Percentiles rank a stretch among this genome's conserved stretches.
phyloP scores from a whole-genome alignment of 2,329 filamentous ascomycete species.

The Bipolaris gigantea region DNA sequence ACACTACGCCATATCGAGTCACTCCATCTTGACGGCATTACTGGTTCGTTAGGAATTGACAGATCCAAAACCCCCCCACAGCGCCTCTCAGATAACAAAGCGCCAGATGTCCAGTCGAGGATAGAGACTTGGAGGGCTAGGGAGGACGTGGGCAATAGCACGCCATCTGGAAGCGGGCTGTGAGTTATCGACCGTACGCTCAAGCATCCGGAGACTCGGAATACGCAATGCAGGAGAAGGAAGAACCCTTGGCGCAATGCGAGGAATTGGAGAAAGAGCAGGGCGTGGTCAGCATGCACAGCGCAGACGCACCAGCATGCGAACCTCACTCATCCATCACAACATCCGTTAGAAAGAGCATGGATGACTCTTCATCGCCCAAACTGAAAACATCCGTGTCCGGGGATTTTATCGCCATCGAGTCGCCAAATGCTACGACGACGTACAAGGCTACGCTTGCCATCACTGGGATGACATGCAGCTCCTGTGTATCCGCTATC shows the following conservation, averaged over 20 bases:
- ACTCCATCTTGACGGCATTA: constrained; percentile 47
- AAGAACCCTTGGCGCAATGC: constrained; percentile 40
- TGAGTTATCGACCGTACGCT: constrained; percentile 33
- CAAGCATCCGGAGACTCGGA: constrained; percentile 12
- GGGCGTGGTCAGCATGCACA: constrained; percentile 27
- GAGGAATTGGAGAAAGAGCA: constrained; percentile 39
- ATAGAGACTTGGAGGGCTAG: constrained; percentile 10
- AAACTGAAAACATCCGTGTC: constrained; percentile 14
- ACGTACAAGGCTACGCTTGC: constrained; percentile 48
- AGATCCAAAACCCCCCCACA: constrained; percentile 64
- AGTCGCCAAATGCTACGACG: constrained; percentile 3
- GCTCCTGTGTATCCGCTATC: constrained; percentile 58
- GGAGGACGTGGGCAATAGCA: constrained; percentile 34
- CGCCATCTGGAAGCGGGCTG: constrained; percentile 41
- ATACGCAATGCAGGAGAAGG: constrained; percentile 35
- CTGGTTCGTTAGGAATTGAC: constrained; percentile 55
- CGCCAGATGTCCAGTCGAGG: constrained; percentile 19
- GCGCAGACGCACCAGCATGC: constrained; percentile 7
- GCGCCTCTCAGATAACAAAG: constrained; percentile 44
- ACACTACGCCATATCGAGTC: constrained; percentile 54
- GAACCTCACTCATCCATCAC: constrained; percentile 22
- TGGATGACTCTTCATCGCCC: constrained; percentile 15
- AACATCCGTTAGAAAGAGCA: constrained; percentile 13
- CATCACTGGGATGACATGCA: constrained; percentile 64
- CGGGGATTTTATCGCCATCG: constrained; percentile 25